phyloP scores from a whole-genome alignment of 228 moss, liverwort and hornwort species.

The Sphagnum magellanicum region DNA sequence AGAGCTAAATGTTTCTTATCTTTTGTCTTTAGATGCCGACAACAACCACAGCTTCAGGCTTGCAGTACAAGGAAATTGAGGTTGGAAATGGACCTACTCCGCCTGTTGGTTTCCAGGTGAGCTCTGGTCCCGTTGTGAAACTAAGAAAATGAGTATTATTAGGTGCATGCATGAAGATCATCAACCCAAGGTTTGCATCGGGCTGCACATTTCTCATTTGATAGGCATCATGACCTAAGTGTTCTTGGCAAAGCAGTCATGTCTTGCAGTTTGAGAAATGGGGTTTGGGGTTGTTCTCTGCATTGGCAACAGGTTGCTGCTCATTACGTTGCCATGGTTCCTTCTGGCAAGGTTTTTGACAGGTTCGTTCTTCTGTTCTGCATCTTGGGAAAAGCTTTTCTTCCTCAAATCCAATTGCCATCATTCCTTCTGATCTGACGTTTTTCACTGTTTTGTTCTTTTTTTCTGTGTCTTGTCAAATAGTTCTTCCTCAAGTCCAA shows the following conservation, averaged over 20 bases:
- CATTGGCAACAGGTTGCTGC: constrained; percentile 65
- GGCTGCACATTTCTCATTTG: not conserved
- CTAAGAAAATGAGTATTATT: too few species aligned
- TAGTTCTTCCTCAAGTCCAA: not conserved
- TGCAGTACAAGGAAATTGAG: constrained; percentile 85
- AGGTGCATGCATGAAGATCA: not conserved
- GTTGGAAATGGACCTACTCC: constrained; percentile 80
- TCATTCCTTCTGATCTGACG: too few species aligned
- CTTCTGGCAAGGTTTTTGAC: constrained; percentile 87
- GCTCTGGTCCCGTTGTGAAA: not conserved
- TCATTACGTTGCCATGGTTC: constrained; percentile 95
- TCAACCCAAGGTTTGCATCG: not conserved
- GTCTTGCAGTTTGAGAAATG: too few species aligned
- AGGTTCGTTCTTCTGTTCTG: constrained; percentile 26
- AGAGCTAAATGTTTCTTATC: not conserved
- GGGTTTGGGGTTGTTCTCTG: not conserved
- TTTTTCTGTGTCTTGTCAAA: too few species aligned
- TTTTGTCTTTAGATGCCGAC: constrained; percentile 52
- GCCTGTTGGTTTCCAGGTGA: constrained; percentile 86
- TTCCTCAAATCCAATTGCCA: too few species aligned
- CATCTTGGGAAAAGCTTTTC: too few species aligned
- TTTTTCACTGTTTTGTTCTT: too few species aligned
- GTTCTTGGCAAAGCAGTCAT: not conserved
- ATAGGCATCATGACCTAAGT: not conserved
- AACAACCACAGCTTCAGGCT: constrained; percentile 75